Evolutionary conservation across 257 asterid species (phyloP).

Genomic region (Datura wrightii): DNA sequence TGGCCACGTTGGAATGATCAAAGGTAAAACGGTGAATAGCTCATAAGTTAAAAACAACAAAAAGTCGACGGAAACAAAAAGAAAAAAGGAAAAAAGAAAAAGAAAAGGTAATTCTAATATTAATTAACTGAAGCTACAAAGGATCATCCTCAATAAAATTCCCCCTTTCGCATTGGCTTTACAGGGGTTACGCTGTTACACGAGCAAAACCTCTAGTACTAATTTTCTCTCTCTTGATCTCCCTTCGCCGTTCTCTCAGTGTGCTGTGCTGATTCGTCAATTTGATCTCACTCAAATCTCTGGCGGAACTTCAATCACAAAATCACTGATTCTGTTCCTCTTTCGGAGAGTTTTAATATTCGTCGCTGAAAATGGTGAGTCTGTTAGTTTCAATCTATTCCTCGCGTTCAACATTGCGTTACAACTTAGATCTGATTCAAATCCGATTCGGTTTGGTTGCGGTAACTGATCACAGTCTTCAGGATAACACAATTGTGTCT

Average conservation of each 20-base stretch:
- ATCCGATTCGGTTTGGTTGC: slow-evolving; percentile 15
- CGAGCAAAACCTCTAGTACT: slow-evolving; percentile 40
- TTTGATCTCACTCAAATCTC: slow-evolving; percentile 43
- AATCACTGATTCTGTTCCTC: slow-evolving; percentile 9
- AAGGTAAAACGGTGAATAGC: neutral
- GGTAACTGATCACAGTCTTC: neutral
- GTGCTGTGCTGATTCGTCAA: neutral
- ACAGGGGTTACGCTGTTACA: slow-evolving; percentile 39
- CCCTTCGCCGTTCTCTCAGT: neutral
- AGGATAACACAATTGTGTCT: neutral
- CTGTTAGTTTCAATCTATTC: neutral
- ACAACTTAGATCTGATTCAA: slow-evolving; percentile 29
- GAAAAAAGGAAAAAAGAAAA: too few species aligned
- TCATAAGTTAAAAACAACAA: neutral
- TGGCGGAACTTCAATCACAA: slow-evolving; percentile 30
- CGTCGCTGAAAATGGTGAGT: slow-evolving; percentile 41
- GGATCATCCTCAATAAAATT: neutral
- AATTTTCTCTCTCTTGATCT: slow-evolving; percentile 43
- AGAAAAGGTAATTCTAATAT: neutral
- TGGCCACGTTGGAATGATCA: neutral
- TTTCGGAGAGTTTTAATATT: slow-evolving; percentile 1
- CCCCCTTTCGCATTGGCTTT: neutral
- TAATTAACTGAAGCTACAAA: neutral
- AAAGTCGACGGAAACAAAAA: neutral
- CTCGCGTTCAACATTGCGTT: neutral